Evolutionary conservation across 2,329 filamentous ascomycete genomes (phyloP), one percentile per base, ranked within the genome.

Genomic region (Bipolaris sorokiniana): DNA sequence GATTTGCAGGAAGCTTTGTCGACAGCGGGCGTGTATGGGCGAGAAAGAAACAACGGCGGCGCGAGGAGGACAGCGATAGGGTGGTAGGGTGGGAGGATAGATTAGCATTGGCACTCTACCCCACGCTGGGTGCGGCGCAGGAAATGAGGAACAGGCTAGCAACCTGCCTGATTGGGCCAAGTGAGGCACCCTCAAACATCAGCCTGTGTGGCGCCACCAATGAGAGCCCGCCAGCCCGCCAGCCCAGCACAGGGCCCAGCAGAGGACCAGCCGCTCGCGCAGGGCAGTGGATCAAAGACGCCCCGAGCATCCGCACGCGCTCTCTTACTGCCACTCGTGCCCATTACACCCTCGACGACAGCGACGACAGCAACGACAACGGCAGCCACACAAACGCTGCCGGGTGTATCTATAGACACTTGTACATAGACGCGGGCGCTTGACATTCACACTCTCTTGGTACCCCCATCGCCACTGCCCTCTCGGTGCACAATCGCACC

Each of bases 61-160:
- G 41, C 15, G 42, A 33, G 37, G 10, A 31, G 28, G 28, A 11
- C 51, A 46, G 45, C 40, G 46, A 59, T 47, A 54, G 53, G 54
- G 38, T 13, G 26, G 56, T 46, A 51, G 54, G 58, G 38, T 28
- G 51, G 46, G 45, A 41, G 34, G 37, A 45, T 58, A 54, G 55
- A 59, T 61, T 37, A 53, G 54, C 3, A 38, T 40, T 23, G 10
- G 56, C 64, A 68, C 62, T 68, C 57, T 69, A 63, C 64, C 58
- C 63, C 58, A 61, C 50, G 60, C 54, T 42, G 38, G 44, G 34
- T 46, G 56, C 47, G 53, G 50, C 51, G 56, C 48, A 47, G 34
- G 42, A 11, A 4, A 46, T 20, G 34, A 69, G 63, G 60, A 66
- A 69, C 62, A 65, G 65, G 71, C 52, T 73, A 73, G 71, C 60